Percentiles rank a stretch among this genome's conserved stretches.
These are phyloP conservation scores for Leptodontidium sp. DNA, from an alignment of 2,329 filamentous ascomycete genomes.

Conservation along the genomic window DNA sequence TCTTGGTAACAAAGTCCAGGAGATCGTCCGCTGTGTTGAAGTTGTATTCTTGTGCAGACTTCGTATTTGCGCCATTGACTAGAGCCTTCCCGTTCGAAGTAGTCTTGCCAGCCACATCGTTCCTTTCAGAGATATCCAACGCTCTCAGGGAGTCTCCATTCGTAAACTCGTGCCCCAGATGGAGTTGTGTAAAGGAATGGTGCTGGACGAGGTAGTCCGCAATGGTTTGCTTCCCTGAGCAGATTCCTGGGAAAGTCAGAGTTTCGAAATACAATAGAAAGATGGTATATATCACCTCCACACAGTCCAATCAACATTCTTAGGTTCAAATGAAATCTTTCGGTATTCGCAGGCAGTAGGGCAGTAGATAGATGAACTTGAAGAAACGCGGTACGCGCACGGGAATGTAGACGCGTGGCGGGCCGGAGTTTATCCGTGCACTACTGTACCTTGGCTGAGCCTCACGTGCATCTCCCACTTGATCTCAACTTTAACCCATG, in stretches of 20 bases:
- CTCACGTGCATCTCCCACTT: slow-evolving; percentile 14
- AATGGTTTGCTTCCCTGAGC: slow-evolving; percentile 90
- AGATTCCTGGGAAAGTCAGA: slow-evolving; percentile 70
- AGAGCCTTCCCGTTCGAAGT: slow-evolving; percentile 8
- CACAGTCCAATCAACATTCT: slow-evolving; percentile 81
- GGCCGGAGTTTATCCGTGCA: slow-evolving; percentile 3
- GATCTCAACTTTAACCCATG: slow-evolving; percentile 5
- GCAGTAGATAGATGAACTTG: background rate
- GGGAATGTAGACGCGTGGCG: background rate
- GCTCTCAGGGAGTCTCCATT: slow-evolving; percentile 22
- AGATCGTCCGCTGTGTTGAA: slow-evolving; percentile 74
- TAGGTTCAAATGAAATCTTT: background rate
- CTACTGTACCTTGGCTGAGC: background rate
- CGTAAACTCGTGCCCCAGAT: slow-evolving; percentile 54
- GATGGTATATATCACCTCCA: slow-evolving; percentile 60
- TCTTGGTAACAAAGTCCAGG: slow-evolving; percentile 83
- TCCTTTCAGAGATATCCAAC: slow-evolving; percentile 7
- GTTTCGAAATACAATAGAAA: background rate
- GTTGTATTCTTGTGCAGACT: slow-evolving; percentile 39
- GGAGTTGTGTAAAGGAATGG: slow-evolving; percentile 80
- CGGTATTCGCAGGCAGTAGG: background rate
- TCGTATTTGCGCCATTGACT: slow-evolving; percentile 24
- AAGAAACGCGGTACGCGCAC: background rate
- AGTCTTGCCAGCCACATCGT: background rate
- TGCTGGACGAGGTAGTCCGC: slow-evolving; percentile 86